Conservation (phyloP, 2,329 filamentous ascomycete species). For the Alternaria viburni region DNA sequence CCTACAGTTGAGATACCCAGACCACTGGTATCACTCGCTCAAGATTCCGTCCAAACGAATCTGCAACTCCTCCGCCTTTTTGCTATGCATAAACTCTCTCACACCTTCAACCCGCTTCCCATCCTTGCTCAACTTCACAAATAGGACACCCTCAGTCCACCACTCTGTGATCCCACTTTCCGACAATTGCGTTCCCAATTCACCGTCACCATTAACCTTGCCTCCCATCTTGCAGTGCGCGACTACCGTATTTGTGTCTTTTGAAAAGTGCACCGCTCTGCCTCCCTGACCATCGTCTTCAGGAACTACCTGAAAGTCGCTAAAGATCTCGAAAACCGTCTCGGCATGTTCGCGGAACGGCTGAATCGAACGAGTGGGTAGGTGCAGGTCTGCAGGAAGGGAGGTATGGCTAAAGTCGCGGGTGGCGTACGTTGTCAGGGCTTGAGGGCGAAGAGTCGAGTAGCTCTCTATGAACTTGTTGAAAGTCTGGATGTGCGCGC, state of each 20-base stretch:
- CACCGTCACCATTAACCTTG: conserved; percentile 23
- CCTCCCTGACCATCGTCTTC: conserved; percentile 43
- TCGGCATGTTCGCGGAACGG: conserved; percentile 50
- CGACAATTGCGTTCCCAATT: conserved; percentile 22
- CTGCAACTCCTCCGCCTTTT: conserved; percentile 42
- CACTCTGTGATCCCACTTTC: conserved; percentile 26
- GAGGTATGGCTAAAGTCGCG: conserved; percentile 49
- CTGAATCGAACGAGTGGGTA: conserved; percentile 45
- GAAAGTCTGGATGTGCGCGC: conserved; percentile 35
- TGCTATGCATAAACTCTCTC: conserved; percentile 53
- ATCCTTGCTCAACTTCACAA: conserved; percentile 30
- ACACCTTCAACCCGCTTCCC: conserved; percentile 32
- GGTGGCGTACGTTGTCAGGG: conserved; percentile 47
- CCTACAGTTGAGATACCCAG: neutral
- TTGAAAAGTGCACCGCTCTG: conserved; percentile 25
- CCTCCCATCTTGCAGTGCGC: conserved; percentile 43
- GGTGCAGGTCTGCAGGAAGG: conserved; percentile 51
- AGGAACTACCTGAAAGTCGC: conserved; percentile 50
- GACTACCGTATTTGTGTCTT: conserved; percentile 43
- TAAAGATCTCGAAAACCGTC: conserved; percentile 53
- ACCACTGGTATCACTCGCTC: conserved; percentile 5
- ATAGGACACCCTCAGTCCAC: conserved; percentile 37
- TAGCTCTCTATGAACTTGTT: conserved; percentile 49
- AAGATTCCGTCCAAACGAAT: conserved; percentile 49
- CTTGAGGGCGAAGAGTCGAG: conserved; percentile 47